Base-by-base conservation (phyloP, 164 flowering plant genomes). In the Liriodendron chinense region DNA sequence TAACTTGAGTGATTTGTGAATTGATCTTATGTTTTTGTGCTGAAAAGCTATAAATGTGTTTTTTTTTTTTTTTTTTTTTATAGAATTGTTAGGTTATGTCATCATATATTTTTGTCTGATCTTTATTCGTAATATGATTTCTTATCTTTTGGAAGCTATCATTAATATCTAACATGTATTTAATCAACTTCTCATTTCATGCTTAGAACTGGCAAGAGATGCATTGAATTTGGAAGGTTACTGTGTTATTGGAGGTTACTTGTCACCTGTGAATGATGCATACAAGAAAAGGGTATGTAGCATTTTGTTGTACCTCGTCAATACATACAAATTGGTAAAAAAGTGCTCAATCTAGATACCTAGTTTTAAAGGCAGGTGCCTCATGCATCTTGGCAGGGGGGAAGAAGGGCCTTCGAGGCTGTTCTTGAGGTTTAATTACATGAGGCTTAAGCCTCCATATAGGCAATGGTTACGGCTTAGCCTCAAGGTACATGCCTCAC, bases 211-310 rank as follows among this genome's bases (percentile, higher is more conserved):
- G 82, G 98, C 99, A 75, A 93, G 93, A 77, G 98, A 93, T 88
- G 94, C 96, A 68, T 64, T 96, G 80, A 81, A 74, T 65, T 79
- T 83, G 1, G 88, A 89, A 68, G 97, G 98, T 21, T 89, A 78
- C 77, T 76, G 59, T 76, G 99, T 91, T 61, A 77, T 90, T 80
- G 99, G 94, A 69, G 98, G 89, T 56, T 96, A 96, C 74, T 87
- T 96, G 90, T 96, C 99, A 71, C 99, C 97, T 34, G 98, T 89
- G 47, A 94, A 92, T 83, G 98, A 91, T 84, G 89, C 94, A 49
- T 92, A 96, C 83, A 86, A 86, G 83, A 96, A 96, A 80, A 82
- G 50, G 91, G 98, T 94, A 81, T 82, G 34, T 34, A 34, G 43
- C 43, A 3, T 34, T 28, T 34, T 34, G 43, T 34, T 34, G 43